Evolutionary conservation across 352 stramenopile genomes (phyloP), one percentile per base, ranked within the genome.

Genomic region (Proteromonas lacertae): DNA sequence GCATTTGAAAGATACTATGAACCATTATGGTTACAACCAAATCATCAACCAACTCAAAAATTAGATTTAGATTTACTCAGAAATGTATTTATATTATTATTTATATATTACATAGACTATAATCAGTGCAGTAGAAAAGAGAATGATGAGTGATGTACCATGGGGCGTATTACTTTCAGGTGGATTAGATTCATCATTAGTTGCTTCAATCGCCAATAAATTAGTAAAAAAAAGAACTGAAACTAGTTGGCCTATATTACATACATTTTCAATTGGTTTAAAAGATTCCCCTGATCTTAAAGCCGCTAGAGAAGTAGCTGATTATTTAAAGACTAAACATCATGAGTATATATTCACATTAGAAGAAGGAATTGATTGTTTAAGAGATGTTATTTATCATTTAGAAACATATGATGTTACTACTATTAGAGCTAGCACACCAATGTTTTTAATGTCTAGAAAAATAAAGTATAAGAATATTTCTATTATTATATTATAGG

Each of bases 391-490:
- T 25, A 41, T 93, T 52, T 83, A 87, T 46, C 64, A 81, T 52
- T 45, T 95, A 3, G 82, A 96, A 61, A 95, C 82, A 20, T 96
- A 93, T 51, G 82, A 96, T 52, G 56, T 92, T 3, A 95, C 82
- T 18, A 95, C 83, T 0, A 88, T 97, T 46, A 71, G 84, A 32
- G 81, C 84, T 1, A 86, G 72, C 0, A 95, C 81, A 17, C 84
- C 84, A n/a, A 97, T 96, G 83, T 95, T 93, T 55, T 60, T 97
- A 33, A 95, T 97, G 83, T 62, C 67, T 4, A 57, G 83, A 32
- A 96, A 96, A 64, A 96, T 96, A 53, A n/a, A n/a, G n/a, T n/a
- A n/a, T n/a, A n/a, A n/a, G n/a, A n/a, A n/a, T n/a, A n/a, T n/a
- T n/a, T n/a, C n/a, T n/a, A n/a, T n/a, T n/a, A n/a, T n/a, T n/a